Evolutionary conservation across 805 yeast species (phyloP), one percentile per base, ranked within the genome.

Genomic region (Metschnikowia lachancei): DNA sequence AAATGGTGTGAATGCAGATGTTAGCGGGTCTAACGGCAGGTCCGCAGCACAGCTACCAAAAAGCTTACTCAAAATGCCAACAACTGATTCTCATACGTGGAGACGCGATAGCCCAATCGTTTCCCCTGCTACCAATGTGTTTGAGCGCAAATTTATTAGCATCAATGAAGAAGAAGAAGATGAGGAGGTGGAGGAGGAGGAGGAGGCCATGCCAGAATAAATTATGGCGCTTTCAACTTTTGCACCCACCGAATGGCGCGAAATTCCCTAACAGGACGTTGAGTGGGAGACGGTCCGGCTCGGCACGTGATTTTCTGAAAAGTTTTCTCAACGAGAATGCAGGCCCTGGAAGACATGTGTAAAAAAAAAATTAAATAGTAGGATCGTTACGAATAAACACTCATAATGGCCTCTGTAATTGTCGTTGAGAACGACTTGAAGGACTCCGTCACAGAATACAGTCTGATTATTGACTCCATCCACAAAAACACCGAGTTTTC

Each of bases 391-490:
- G 29, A 17, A 17, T 24, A 30, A 45, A 17, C 47, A 29, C n/a
- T 41, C 53, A 39, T 18, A 39, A 69, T 71, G 75, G 63, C 71
- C 45, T 68, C 76, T 34, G 76, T 71, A 46, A 64, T 72, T 50
- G 68, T 72, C 40, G 74, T 72, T 19, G 75, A 72, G 47, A 70
- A 64, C 58, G 73, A 67, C 54, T 59, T 72, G 52, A 62, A 59
- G 49, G 73, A 67, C 57, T 69, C 74, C 24, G 63, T 72, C 45
- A 60, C 57, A 41, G 76, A 71, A 54, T 70, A 67, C 49, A 68
- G 65, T 30, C 68, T 61, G 50, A 67, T 70, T 39, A 59, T 72
- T 43, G 75, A 70, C 49, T 57, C 62, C 17, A 57, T 61, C 30
- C 56, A 61, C 47, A 62, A 62, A 46, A 59, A 56, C 48, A 52